Base-by-base conservation (phyloP, 495 filamentous ascomycete genomes). In the Trichoderma orchidacearum region DNA sequence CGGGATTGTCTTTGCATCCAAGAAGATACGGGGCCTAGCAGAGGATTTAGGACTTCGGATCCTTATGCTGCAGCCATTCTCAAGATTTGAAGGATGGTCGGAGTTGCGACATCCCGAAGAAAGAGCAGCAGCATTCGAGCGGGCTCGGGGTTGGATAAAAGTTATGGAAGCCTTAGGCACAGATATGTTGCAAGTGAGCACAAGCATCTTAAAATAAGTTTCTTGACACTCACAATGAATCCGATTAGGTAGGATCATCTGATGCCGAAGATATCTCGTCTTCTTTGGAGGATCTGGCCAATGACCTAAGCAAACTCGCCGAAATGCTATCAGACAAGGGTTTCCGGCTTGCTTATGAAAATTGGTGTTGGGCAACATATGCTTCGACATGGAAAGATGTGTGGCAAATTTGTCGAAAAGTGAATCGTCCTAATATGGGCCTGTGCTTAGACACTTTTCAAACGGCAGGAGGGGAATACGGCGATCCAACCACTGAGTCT, bases 361-460 rank as follows among this genome's bases (percentile, higher is more conserved):
- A 90, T 60, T 90, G 87, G 86, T 89, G 85, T 68, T 92, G 87
- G 89, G 82, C 84, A 0, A 84, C 85, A 0, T 78, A 81, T 29
- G 86, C 86, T 0, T 82, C 82, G 5, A 74, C 66, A 6, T 92
- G 86, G 86, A 75, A 72, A 55, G 73, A 80, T 27, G 82, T 83
- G 12, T 89, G 83, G 81, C 71, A 80, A 1, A 84, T 91, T 25
- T 80, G 86, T 5, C 59, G 76, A 48, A 73, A 68, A 11, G 82
- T 83, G 3, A 70, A 86, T 61, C 65, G 81, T 3, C 72, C 72
- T 0, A 92, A 92, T 61, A 68, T 89, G 29, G 86, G 89, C 0
- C 68, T 91, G 2, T 91, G 87, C 63, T 76, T 94, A 13, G 87
- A 94, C 65, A 92, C 87, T 0, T 91, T 92, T 70, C 87, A 92